Conservation (phyloP, 139 green algal genomes). For the Chlorella sp. region DNA sequence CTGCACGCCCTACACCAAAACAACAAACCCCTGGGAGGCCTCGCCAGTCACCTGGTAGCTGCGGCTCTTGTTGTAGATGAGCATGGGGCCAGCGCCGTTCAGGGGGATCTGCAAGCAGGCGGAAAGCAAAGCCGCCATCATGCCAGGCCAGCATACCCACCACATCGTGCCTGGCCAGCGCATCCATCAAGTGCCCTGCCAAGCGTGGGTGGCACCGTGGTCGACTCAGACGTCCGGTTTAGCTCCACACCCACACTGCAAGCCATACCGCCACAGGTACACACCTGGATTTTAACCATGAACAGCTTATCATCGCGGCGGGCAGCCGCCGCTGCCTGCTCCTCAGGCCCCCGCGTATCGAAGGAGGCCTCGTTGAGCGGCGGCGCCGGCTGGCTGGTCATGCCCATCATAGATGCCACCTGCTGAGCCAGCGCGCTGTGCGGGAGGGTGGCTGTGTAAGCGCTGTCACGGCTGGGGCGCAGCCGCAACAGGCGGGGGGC, state of each 20-base stretch:
- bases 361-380: too few relatives aligned
- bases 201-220: too few relatives aligned
- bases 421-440: background rate
- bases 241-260: background rate
- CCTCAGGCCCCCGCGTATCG: background rate
- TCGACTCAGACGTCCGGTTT: too few relatives aligned
- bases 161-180: too few relatives aligned
- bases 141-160: background rate
- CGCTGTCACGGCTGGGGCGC: background rate
- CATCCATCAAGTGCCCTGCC: background rate
- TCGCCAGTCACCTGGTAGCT: too few relatives aligned
- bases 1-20: too few relatives aligned
- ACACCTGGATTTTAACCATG: conserved; percentile 26
- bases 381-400: background rate
- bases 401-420: background rate
- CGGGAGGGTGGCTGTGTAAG: background rate
- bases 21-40: too few relatives aligned
- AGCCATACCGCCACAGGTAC: background rate
- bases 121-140: background rate
- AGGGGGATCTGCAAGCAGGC: background rate
- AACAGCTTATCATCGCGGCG: background rate
- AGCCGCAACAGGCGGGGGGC: background rate
- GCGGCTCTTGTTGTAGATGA: conserved; percentile 1
- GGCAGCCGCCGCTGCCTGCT: background rate
- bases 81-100: background rate